Percentiles rank a stretch among this genome's conserved stretches.
These are phyloP conservation scores for Helianthus tuberosus DNA, from an alignment of 129 eudicot species.

Conservation along the genomic window DNA sequence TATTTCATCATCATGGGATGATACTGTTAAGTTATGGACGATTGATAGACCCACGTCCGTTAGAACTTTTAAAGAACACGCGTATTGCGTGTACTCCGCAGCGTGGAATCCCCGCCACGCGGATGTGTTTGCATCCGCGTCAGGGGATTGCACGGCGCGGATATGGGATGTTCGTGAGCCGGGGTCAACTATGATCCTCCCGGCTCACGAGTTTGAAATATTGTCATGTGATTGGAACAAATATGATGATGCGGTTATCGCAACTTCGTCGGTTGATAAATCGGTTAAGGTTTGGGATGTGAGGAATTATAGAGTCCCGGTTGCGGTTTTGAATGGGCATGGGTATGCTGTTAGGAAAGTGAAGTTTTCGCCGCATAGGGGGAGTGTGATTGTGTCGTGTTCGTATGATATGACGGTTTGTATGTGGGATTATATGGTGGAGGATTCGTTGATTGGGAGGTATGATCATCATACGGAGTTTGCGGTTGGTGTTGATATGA, in stretches of 20 bases:
- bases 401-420: slow-evolving; percentile 97
- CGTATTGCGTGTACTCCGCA: slow-evolving; percentile 85
- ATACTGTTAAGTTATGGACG: slow-evolving; percentile 89
- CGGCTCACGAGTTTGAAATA: slow-evolving; percentile 91
- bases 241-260: slow-evolving; percentile 84
- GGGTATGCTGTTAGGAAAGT: slow-evolving; percentile 94
- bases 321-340: slow-evolving; percentile 85
- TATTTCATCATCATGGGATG: slow-evolving; percentile 87
- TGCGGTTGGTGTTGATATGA: slow-evolving; percentile 98
- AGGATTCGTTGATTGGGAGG: slow-evolving; percentile 92
- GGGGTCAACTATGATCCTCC: slow-evolving; percentile 90
- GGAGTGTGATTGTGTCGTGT: slow-evolving; percentile 72
- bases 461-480: slow-evolving; percentile 98
- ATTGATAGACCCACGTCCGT: slow-evolving; percentile 76
- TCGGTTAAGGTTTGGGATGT: slow-evolving; percentile 93
- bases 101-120: slow-evolving; percentile 93
- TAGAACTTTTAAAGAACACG: slow-evolving; percentile 92
- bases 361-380: slow-evolving; percentile 88
- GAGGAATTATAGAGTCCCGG: slow-evolving; percentile 67
- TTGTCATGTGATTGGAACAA: slow-evolving; percentile 91
- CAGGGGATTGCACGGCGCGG: slow-evolving; percentile 91
- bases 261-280: slow-evolving; percentile 86
- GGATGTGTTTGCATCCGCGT: slow-evolving; percentile 89
- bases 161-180: slow-evolving; percentile 99
- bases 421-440: slow-evolving; percentile 97